phyloP scores from a whole-genome alignment of 768 basidiomycete genomes.

The Russula abietina region DNA sequence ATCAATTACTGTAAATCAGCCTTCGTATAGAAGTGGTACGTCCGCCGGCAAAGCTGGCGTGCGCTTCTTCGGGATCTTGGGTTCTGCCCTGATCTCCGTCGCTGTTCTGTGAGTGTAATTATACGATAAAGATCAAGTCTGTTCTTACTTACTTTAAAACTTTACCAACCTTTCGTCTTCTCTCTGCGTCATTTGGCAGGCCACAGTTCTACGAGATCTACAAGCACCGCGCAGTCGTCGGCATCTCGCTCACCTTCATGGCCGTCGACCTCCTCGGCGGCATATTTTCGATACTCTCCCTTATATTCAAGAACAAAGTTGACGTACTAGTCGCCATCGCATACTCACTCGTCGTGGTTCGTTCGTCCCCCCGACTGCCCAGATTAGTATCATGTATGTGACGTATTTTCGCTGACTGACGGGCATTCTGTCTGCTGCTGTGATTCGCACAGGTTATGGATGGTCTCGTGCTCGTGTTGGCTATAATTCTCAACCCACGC shows the following conservation, averaged over 20 bases:
- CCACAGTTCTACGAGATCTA: slow-evolving; percentile 78
- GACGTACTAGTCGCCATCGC: slow-evolving; percentile 57
- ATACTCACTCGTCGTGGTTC: slow-evolving; percentile 57
- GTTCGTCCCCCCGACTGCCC: slow-evolving; percentile 4
- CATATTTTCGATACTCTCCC: slow-evolving; percentile 61
- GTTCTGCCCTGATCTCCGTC: slow-evolving; percentile 50
- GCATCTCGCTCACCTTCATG: slow-evolving; percentile 68
- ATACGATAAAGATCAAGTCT: too few relatives aligned
- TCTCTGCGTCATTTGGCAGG: slow-evolving; percentile 18
- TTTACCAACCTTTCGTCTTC: neutral
- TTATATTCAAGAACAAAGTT: slow-evolving; percentile 59
- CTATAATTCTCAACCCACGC: slow-evolving; percentile 59
- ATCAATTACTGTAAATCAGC: slow-evolving; percentile 33
- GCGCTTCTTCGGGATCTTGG: slow-evolving; percentile 57
- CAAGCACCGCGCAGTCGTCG: slow-evolving; percentile 53
- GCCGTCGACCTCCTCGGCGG: slow-evolving; percentile 62
- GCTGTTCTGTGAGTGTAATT: slow-evolving; percentile 37
- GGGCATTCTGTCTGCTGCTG: neutral
- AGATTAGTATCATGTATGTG: neutral
- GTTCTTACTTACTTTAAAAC: neutral
- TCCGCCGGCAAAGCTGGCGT: slow-evolving; percentile 30
- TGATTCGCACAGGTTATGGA: slow-evolving; percentile 47
- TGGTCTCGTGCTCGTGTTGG: slow-evolving; percentile 51
- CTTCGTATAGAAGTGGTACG: slow-evolving; percentile 35
- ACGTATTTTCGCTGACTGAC: slow-evolving; percentile 3